Evolutionary conservation across 2,329 filamentous ascomycete genomes (phyloP), one percentile per base, ranked within the genome.

Genomic region (Rosellinia necatrix): DNA sequence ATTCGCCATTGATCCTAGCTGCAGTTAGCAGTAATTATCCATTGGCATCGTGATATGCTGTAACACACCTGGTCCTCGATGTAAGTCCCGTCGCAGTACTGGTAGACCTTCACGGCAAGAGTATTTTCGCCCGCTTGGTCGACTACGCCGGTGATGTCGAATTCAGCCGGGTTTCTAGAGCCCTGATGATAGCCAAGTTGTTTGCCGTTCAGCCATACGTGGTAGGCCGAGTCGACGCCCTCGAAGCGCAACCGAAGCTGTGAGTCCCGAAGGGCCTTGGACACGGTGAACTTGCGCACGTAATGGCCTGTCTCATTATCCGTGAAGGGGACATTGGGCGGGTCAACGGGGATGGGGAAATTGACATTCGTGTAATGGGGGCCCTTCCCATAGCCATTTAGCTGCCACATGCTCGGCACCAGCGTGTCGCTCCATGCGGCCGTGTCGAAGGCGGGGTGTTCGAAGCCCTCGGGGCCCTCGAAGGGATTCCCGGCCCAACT

Each of bases 341-440:
- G 84, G 62, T 84, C 77, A 3, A 85, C 81, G 0, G 86, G 85
- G 66, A 87, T 87, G 0, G 86, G 87, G 59, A 83, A 90, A 48
- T 82, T 76, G 47, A 87, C 75, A 60, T 91, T 91, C 8, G 87
- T 90, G 66, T 60, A 90, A 46, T 88, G 85, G 2, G 87, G 87
- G 8, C 79, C 75, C 19, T 73, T 72, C 3, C 87, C 87, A 62
- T 83, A 84, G 12, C 86, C 87, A 64, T 89, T 82, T 1, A 88
- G 74, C 69, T 90, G 87, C 88, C 88, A 91, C 75, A 86, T 84
- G 12, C 85, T 84, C 0, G 87, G 88, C 0, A 90, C 87, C 6
- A 75, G 65, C 32, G 88, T 83, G 32, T 80, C 72, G 19, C 71
- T 70, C 82, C 82, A 85, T 56, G 32, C 54, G 13, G 70, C 41